These are phyloP conservation scores for Sclerotinia borealis DNA, from an alignment of 2,329 filamentous ascomycete species.

Conservation along the genomic window DNA sequence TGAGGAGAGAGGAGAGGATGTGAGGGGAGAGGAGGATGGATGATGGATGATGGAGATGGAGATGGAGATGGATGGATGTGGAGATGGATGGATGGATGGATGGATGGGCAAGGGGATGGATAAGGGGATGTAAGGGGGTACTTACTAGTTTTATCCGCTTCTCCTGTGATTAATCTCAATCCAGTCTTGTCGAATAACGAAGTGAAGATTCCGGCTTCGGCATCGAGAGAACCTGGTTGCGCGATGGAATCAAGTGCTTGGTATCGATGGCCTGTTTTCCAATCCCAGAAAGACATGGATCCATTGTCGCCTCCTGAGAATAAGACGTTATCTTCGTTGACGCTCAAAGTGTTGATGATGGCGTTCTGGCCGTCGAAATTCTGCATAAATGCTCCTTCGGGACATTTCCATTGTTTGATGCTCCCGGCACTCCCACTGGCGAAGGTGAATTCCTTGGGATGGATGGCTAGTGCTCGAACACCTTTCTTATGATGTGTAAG, in stretches of 20 bases:
- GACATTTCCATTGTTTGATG: conserved; percentile 99
- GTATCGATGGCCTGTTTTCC: conserved; percentile 92
- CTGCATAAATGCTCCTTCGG: conserved; percentile 97
- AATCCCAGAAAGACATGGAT: conserved; percentile 97
- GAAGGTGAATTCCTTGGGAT: conserved; percentile 94
- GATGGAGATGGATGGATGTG: no score
- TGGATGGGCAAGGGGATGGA: background rate
- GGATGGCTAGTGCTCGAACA: conserved; percentile 74
- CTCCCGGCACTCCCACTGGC: conserved; percentile 84
- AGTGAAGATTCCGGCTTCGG: conserved; percentile 91
- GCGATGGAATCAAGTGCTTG: conserved; percentile 86
- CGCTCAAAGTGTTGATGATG: conserved; percentile 89
- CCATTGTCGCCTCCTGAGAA: conserved; percentile 95
- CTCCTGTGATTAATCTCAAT: conserved; percentile 82
- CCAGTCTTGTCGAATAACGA: conserved; percentile 89
- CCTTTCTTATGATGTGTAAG: conserved; percentile 98
- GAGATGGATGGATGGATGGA: background rate
- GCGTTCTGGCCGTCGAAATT: conserved; percentile 96
- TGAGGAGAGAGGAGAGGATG: background rate
- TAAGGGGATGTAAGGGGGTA: conserved; percentile 11
- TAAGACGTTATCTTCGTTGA: conserved; percentile 91
- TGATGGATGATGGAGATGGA: no score
- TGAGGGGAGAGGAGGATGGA: no score
- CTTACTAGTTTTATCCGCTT: conserved; percentile 89
- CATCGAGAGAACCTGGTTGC: conserved; percentile 88